Conservation (phyloP, 2,329 filamentous ascomycete genomes). For the Scedosporium boydii region DNA sequence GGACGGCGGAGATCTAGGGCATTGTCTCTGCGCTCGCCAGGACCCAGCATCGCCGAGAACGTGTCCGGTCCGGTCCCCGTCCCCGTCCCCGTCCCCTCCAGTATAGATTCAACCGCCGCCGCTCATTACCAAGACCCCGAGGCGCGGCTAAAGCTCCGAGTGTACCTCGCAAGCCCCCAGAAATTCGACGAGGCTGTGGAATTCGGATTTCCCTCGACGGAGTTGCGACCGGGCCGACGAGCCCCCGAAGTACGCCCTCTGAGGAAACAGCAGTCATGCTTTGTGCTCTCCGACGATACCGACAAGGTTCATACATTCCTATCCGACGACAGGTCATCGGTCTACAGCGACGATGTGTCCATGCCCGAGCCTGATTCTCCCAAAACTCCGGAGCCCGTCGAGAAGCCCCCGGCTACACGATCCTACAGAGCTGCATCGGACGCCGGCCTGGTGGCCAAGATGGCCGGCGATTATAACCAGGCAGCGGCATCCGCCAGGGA, state of each 20-base stretch:
- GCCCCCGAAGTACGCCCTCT: constrained; percentile 19
- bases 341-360: constrained; percentile 46
- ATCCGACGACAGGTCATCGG: constrained; percentile 46
- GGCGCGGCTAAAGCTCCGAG: constrained; percentile 73
- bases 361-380: constrained; percentile 50
- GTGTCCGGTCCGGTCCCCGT: constrained; percentile 6
- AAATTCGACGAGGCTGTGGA: constrained; percentile 95
- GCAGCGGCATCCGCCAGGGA: constrained; percentile 56
- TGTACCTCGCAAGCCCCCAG: constrained; percentile 79
- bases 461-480: constrained; percentile 36
- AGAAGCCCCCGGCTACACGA: constrained; percentile 24
- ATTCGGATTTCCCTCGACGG: constrained; percentile 74
- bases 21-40: constrained; percentile 43
- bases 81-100: constrained; percentile 7
- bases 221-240: constrained; percentile 25
- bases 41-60: constrained; percentile 9
- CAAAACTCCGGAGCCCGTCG: constrained; percentile 41
- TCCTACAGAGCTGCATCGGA: constrained; percentile 17
- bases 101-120: constrained; percentile 58
- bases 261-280: constrained; percentile 8
- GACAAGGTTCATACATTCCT: constrained; percentile 48
- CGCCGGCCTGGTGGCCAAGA: constrained; percentile 16
- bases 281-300: background rate
- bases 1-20: constrained; percentile 43
- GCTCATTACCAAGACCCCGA: constrained; percentile 87